Base-by-base conservation (phyloP, 2,329 filamentous ascomycete genomes). In the Aspergillus ibericus region DNA sequence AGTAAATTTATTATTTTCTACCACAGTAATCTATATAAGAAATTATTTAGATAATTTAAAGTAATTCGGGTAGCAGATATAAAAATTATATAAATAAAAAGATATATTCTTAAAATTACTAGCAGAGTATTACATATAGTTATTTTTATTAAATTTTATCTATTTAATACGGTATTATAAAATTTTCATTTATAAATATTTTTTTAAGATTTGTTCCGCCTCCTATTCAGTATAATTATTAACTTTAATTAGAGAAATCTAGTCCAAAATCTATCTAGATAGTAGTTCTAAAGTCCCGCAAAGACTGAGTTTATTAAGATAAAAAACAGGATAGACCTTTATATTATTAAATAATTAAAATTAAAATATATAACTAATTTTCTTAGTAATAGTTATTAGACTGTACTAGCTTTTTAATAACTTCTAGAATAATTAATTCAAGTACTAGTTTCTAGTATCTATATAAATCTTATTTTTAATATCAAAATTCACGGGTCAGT, bases 361-460 rank as follows among this genome's bases (percentile, higher is more conserved):
- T 29, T 9, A 29, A 9, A 29, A 29, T 29, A 9, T 9, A 29
- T 29, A 9, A 29, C 5, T 9, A 29, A 29, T 7, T 29, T 46
- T 56, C 32, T 51, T 16, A 34, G 16, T 53, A 47, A 50, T 56
- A 54, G 36, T 53, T 29, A n/a, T 4, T 36, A n/a, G 35, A n/a
- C 5, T n/a, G n/a, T 15, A 36, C n/a, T 6, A 36, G n/a, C 6
- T 36, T 5, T 36, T 5, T 36, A n/a, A 36, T 36, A 36, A n/a
- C n/a, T 36, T 36, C 12, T n/a, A 15, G n/a, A n/a, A 15, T 36
- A 5, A n/a, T 36, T 15, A 36, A 46, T 51, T 50, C 1, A 51
- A 22, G 36, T 55, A 48, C 6, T 15, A 48, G 8, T 48, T 25
- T 32, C n/a, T 48, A 48, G 22, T 27, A 48, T 27, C 8, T 32